Conservation (phyloP, 1,284 basidiomycete species). For the Pterulicium gracile region DNA sequence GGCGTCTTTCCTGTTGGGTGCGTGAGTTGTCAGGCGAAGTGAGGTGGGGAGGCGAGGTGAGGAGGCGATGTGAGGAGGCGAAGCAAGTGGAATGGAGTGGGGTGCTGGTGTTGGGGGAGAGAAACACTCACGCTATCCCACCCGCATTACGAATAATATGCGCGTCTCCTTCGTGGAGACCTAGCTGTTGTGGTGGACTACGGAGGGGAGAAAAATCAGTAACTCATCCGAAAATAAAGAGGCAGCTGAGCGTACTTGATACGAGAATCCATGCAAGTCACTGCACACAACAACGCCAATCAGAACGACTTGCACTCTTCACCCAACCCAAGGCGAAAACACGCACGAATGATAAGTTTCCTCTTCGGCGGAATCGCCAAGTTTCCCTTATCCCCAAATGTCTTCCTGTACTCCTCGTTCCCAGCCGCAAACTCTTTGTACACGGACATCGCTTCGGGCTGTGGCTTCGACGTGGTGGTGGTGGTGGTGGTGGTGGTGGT, state of each 20-base stretch:
- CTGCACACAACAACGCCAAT: conserved; percentile 21
- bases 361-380: conserved; percentile 37
- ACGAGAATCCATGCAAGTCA: conserved; percentile 64
- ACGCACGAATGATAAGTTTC: conserved; percentile 35
- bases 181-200: conserved; percentile 48
- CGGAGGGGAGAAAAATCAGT: conserved; percentile 2
- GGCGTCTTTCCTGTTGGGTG: conserved; percentile 40
- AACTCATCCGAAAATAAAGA: background rate
- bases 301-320: background rate
- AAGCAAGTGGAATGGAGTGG: background rate
- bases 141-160: conserved; percentile 65
- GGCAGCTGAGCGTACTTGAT: conserved; percentile 24
- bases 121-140: conserved; percentile 39
- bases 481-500: too few relatives aligned
- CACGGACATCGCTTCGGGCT: conserved; percentile 2
- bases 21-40: background rate
- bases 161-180: conserved; percentile 53
- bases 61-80: background rate
- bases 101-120: conserved; percentile 1
- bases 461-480: too few relatives aligned
- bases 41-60: conserved; percentile 1
- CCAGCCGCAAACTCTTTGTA: conserved; percentile 10
- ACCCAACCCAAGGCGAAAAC: background rate
- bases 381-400: conserved; percentile 26
- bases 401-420: conserved; percentile 11